Evolutionary conservation across 768 basidiomycete genomes (phyloP).

Genomic region (Lentinula sp.): DNA sequence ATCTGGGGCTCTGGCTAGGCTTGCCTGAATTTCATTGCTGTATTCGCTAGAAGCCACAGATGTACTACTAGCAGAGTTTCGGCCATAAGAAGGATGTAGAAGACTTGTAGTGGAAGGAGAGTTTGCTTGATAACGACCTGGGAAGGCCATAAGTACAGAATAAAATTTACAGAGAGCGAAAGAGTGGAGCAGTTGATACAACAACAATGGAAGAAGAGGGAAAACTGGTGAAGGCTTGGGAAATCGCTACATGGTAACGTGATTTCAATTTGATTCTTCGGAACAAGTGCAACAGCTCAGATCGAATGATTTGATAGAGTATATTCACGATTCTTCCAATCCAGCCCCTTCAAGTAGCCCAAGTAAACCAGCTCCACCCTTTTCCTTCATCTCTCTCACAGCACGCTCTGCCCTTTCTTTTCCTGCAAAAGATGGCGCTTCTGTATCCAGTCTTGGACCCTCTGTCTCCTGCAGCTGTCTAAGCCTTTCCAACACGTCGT

Average conservation of each 20-base stretch:
- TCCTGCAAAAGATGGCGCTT: slow-evolving; percentile 26
- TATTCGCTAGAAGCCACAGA: slow-evolving; percentile 7
- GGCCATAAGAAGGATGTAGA: slow-evolving; percentile 26
- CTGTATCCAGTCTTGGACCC: slow-evolving; percentile 33
- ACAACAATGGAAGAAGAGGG: slow-evolving; percentile 9
- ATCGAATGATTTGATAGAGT: too few species aligned
- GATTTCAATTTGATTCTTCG: not conserved
- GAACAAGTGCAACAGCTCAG: not conserved
- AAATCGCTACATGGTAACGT: not conserved
- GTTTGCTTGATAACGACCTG: slow-evolving; percentile 17
- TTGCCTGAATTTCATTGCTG: slow-evolving; percentile 27
- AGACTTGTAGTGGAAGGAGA: slow-evolving; percentile 51
- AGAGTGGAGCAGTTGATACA: slow-evolving; percentile 15
- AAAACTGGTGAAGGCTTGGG: not conserved
- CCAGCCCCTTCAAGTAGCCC: slow-evolving; percentile 41
- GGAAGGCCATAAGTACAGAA: not conserved
- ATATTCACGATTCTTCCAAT: slow-evolving; percentile 8
- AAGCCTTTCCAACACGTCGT: slow-evolving; percentile 45
- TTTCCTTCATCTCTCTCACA: slow-evolving; percentile 22
- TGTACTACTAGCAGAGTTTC: slow-evolving; percentile 12
- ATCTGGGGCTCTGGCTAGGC: slow-evolving; percentile 32
- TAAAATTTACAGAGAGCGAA: slow-evolving; percentile 27
- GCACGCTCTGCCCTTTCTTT: slow-evolving; percentile 43
- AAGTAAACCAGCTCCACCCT: slow-evolving; percentile 30
- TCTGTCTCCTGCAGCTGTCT: slow-evolving; percentile 41